Evolutionary conservation across 345 rosid species (phyloP).

Genomic region (Linum usitatissimum): DNA sequence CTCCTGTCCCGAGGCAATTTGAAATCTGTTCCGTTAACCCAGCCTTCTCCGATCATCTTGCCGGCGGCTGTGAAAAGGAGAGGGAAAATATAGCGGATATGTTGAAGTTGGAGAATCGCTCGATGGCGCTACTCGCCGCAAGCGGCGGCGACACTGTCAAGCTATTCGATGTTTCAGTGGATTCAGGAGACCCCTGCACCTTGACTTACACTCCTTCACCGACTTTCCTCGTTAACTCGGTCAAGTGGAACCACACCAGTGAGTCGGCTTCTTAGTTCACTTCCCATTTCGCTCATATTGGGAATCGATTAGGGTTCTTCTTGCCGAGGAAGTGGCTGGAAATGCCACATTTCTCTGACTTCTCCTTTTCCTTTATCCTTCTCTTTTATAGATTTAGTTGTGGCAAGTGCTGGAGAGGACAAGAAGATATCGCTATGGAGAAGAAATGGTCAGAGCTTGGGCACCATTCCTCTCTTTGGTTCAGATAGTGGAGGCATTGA

Average conservation of each 20-base stretch:
- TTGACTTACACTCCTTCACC: conserved; percentile 73
- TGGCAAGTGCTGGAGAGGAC: conserved; percentile 97
- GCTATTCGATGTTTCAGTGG: conserved; percentile 65
- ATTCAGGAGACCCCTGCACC: conserved; percentile 69
- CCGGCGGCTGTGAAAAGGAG: not conserved
- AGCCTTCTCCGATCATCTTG: not conserved
- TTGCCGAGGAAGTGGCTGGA: conserved; percentile 10
- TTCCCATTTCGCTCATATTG: conserved; percentile 1
- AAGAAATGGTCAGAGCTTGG: conserved; percentile 72
- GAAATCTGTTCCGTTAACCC: not conserved
- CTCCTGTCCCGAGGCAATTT: too few species aligned
- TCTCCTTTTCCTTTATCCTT: not conserved
- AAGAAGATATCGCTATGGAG: conserved; percentile 87
- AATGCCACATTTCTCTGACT: not conserved
- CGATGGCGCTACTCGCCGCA: conserved; percentile 60
- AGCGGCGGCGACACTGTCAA: conserved; percentile 86
- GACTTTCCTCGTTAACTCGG: conserved; percentile 57
- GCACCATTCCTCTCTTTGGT: conserved; percentile 65
- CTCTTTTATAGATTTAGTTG: conserved; percentile 64
- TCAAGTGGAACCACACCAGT: conserved; percentile 97
- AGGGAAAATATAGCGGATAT: not conserved
- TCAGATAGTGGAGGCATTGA: conserved; percentile 63
- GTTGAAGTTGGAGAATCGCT: conserved; percentile 57
- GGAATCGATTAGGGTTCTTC: conserved; percentile 6
- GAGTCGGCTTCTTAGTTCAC: conserved; percentile 18